Evolutionary conservation across 192 early-diverging fungal genomes (phyloP), one percentile per base, ranked within the genome.

Genomic region (Coemansia sp.): DNA sequence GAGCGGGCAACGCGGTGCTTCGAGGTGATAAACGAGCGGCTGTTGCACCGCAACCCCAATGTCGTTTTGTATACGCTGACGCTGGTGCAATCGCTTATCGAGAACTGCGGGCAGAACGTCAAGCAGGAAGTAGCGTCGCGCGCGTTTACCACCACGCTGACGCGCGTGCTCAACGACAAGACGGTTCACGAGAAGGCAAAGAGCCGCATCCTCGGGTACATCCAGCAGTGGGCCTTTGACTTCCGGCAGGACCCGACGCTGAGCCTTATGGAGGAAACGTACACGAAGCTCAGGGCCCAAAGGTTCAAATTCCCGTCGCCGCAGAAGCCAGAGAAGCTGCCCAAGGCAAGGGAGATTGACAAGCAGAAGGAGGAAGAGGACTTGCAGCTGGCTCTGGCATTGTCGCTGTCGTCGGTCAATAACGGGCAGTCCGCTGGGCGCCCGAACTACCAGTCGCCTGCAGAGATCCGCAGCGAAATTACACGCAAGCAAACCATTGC

Each of bases 351-450:
- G 45, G 87, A 93, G 38, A 61, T 88, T n/a, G 91, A 92, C 43
- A 91, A 89, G 62, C 89, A 93, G 65, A 93, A 95, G 64, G 96
- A 98, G 73, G 93, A 96, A 64, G 96, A 99, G 23, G 94, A 99
- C 41, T 69, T 96, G 52, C 91, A 99, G 77, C 71, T 95, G 50
- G 96, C 96, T 20, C 64, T 98, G 70, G 94, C 93, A 5, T 73
- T 98, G 48, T 96, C 94, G 2, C 77, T 96, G 32, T 94, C 93
- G 9, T 89, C 87, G 14, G 45, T 42, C 19, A 64, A 53, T 50
- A 55, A 48, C 25, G 59, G 48, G 0, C 49, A 22, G 20, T 14
- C 42, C 17, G 43, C 45, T 11, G 48, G n/a, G 3, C 48, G 63
- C 5, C 36, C 62, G 19, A 71, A 70, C 53, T 72, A 71, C 54